Conservation (phyloP, 208 protist species). For the Acanthamoeba castellanii region DNA sequence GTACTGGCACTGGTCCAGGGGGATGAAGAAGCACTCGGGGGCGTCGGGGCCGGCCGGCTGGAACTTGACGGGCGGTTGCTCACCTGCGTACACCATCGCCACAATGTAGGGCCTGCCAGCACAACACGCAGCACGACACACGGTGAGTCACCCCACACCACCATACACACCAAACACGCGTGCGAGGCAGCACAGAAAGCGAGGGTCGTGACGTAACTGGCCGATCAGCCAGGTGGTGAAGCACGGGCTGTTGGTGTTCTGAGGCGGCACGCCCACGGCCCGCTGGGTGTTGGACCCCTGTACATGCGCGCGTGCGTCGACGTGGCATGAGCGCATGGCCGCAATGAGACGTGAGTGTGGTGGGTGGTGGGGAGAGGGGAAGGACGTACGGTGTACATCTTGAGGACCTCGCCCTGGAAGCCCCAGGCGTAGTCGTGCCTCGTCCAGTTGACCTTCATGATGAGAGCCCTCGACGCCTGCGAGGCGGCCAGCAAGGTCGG, state of each 20-base stretch:
- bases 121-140: neutral
- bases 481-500: neutral
- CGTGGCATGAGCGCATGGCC: neutral
- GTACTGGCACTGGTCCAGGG: conserved; percentile 28
- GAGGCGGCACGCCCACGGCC: conserved; percentile 26
- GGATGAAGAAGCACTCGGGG: conserved; percentile 32
- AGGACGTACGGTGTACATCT: conserved; percentile 23
- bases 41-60: neutral
- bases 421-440: conserved; percentile 58
- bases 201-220: neutral
- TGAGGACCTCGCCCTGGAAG: conserved; percentile 12
- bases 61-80: neutral
- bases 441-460: conserved; percentile 64
- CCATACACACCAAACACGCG: neutral
- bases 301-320: neutral
- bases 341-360: neutral
- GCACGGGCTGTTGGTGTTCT: conserved; percentile 26
- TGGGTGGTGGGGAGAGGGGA: neutral
- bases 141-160: neutral
- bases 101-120: conserved; percentile 37
- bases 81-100: neutral
- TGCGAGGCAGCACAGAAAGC: neutral
- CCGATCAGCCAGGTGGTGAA: conserved; percentile 30
- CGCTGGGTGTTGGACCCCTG: conserved; percentile 40
- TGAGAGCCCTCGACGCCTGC: neutral